Conservation (phyloP, 208 protist genomes). For the Tritrichomonas musculus region DNA sequence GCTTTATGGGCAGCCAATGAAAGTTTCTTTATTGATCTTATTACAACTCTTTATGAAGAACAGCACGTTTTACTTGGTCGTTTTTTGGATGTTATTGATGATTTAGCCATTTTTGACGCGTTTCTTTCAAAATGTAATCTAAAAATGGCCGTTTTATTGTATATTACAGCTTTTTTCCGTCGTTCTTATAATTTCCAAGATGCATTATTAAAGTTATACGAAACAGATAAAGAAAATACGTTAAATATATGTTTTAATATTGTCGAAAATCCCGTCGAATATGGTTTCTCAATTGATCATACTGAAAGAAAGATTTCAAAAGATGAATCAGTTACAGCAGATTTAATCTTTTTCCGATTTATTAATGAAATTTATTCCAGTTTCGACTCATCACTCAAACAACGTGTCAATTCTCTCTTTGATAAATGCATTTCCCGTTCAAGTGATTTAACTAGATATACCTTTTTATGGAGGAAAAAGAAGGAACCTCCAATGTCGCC, state of each 20-base stretch:
- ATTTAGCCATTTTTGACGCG: neutral
- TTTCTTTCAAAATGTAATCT: neutral
- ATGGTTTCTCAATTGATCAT: neutral
- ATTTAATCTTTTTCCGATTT: neutral
- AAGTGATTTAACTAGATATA: neutral
- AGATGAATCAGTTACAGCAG: neutral
- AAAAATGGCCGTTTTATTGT: neutral
- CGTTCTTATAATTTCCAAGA: neutral
- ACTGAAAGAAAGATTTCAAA: neutral
- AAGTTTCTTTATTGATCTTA: neutral
- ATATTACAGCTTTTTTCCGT: neutral
- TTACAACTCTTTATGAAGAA: neutral
- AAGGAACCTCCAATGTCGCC: neutral
- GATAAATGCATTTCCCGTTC: neutral
- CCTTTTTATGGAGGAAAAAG: neutral
- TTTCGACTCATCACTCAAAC: neutral
- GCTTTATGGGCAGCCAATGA: neutral
- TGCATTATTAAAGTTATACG: neutral
- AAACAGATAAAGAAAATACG: neutral
- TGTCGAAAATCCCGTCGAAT: neutral
- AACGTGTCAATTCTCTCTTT: neutral
- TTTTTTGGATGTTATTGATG: neutral
- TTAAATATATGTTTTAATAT: constrained; percentile 6
- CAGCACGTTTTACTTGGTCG: neutral
- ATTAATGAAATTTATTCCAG: neutral